Conservation (phyloP, 2,329 filamentous ascomycete species). For the Aschersonia sp. region DNA sequence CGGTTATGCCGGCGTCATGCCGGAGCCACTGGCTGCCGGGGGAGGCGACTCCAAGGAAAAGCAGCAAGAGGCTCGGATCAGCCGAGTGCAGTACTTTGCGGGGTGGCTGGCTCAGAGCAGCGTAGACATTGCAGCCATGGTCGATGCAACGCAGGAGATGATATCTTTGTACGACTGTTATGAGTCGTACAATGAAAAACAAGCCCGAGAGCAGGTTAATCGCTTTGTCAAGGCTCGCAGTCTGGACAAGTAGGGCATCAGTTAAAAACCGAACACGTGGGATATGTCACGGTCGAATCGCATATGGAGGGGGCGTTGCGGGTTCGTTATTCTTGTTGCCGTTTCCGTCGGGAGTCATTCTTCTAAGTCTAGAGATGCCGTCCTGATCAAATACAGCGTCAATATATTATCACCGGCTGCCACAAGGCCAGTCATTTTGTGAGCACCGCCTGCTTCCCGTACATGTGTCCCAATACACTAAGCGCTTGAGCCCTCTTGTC, state of each 20-base stretch:
- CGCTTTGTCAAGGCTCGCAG: slow-evolving; percentile 44
- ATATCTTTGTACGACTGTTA: slow-evolving; percentile 73
- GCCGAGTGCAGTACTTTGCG: slow-evolving; percentile 51
- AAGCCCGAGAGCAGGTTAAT: slow-evolving; percentile 42
- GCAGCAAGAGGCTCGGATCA: slow-evolving; percentile 39
- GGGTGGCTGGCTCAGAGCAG: slow-evolving; percentile 77
- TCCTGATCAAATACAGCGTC: too few relatives aligned
- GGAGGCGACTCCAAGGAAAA: slow-evolving; percentile 28
- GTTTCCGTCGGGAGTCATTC: too few relatives aligned
- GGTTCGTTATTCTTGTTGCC: too few relatives aligned
- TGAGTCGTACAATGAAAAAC: slow-evolving; percentile 46
- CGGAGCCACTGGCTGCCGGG: slow-evolving; percentile 1
- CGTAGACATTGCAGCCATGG: slow-evolving; percentile 70
- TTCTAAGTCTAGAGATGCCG: too few relatives aligned
- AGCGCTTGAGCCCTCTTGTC: background rate
- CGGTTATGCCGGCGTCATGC: slow-evolving; percentile 7
- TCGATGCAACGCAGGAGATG: slow-evolving; percentile 83
- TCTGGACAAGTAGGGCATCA: slow-evolving; percentile 31
- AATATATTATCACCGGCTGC: too few relatives aligned
- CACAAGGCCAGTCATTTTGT: too few relatives aligned
- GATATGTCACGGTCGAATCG: background rate
- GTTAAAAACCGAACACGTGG: background rate
- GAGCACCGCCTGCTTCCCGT: too few relatives aligned
- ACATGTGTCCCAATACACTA: too few relatives aligned
- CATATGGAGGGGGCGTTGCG: too few relatives aligned